Evolutionary conservation across 306 rosid species (phyloP), one percentile per base, ranked within the genome.

Genomic region (Glycine latifolia): DNA sequence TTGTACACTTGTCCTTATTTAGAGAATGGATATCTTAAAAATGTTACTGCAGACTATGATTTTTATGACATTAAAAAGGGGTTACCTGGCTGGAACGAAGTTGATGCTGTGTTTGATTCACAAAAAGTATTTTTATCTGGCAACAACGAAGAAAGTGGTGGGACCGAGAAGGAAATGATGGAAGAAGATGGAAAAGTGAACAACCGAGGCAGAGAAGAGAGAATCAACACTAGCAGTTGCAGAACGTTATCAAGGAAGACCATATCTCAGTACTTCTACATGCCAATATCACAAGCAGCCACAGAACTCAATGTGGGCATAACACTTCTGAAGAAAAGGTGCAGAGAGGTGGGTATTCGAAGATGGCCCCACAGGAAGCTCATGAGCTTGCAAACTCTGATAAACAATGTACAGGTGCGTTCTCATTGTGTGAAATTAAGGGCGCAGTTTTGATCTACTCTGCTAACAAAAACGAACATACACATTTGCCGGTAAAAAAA

Each of bases 331-430:
- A 95, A 95, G 81, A 95, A 93, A 71, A 88, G 98, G 69, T 91
- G 98, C 41, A 86, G 98, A 15, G 97, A 93, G 52, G 78, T 95
- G 81, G 99, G 99, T 1, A 90, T 95, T 0, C 73, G 90, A 16
- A 87, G 99, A 68, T 95, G 98, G 99, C 99, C 99, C 0, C 99
- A 95, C 10, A 82, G 99, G 33, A 95, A 95, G 85, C 80, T 95
- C 4, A 86, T 81, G 89, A 95, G 99, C 72, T 92, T 95, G 2
- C 92, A 93, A 87, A 89, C 94, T 9, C 88, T 93, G 10, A 93
- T 92, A 39, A 86, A 79, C 54, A 93, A 91, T 81, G 83, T 93
- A 0, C 88, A 93, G 91, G 99, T 87, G n/a, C 3, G 16, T 78
- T 46, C 47, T 63, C 8, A 13, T 35, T 53, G 2, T 11, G 15